Evolutionary conservation across 2,329 filamentous ascomycete species (phyloP).

Genomic region (Hawksworthiomyces lignivorus): DNA sequence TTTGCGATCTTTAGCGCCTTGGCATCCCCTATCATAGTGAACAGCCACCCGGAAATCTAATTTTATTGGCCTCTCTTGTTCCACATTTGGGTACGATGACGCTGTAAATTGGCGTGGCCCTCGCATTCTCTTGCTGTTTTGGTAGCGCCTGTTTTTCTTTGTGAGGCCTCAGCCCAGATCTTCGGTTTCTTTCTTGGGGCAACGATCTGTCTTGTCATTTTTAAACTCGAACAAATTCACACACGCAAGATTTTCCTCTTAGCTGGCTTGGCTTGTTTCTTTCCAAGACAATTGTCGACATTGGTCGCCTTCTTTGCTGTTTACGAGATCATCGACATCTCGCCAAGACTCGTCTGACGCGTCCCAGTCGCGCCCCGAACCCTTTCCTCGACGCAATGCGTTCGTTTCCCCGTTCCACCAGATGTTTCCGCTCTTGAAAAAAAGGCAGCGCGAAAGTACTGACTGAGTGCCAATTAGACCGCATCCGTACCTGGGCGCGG

Average conservation of each 20-base stretch:
- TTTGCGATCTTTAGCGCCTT: slow-evolving; percentile 5
- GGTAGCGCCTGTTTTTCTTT: too few relatives aligned
- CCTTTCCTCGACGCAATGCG: slow-evolving; percentile 2
- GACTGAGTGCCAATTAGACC: slow-evolving; percentile 15
- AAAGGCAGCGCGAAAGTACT: too few relatives aligned
- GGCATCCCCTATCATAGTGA: not conserved
- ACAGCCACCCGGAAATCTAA: too few relatives aligned
- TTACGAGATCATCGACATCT: not conserved
- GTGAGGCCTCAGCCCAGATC: too few relatives aligned
- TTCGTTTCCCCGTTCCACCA: not conserved
- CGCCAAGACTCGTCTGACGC: slow-evolving; percentile 6
- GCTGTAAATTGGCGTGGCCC: too few relatives aligned
- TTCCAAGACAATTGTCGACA: too few relatives aligned
- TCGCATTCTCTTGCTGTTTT: too few relatives aligned
- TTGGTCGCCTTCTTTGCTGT: too few relatives aligned
- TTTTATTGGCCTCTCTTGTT: not conserved
- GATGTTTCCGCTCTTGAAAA: not conserved
- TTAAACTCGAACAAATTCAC: slow-evolving; percentile 2
- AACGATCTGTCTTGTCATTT: not conserved
- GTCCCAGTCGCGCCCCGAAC: slow-evolving; percentile 1
- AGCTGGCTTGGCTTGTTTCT: not conserved
- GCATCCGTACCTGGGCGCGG: slow-evolving; percentile 22
- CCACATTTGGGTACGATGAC: too few relatives aligned
- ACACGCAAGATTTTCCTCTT: slow-evolving; percentile 7
- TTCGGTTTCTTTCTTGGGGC: not conserved